phyloP scores from a whole-genome alignment of 345 rosid species.

The Sisymbrium irio region DNA sequence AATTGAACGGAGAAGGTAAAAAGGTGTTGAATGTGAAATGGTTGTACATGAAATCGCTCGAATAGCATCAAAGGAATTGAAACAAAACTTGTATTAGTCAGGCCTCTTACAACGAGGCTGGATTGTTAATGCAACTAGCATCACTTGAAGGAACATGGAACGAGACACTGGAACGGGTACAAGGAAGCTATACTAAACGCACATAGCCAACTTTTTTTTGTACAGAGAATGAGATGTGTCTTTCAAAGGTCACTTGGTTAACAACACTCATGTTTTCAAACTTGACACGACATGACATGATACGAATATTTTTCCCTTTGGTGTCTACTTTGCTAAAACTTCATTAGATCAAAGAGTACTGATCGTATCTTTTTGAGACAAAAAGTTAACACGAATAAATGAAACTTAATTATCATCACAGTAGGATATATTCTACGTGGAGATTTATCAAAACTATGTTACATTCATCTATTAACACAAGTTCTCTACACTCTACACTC shows the following conservation, averaged over 20 bases:
- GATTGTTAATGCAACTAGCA: slow-evolving; percentile 74
- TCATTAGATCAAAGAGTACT: slow-evolving; percentile 13
- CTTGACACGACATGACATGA: not conserved
- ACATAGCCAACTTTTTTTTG: slow-evolving; percentile 54
- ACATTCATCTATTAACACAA: too few species aligned
- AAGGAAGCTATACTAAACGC: slow-evolving; percentile 64
- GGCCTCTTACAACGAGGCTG: slow-evolving; percentile 69
- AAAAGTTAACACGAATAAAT: slow-evolving; percentile 10
- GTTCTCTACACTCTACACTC: too few species aligned
- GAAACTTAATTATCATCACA: slow-evolving; percentile 5
- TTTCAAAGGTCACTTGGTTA: not conserved
- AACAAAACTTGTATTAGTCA: slow-evolving; percentile 30
- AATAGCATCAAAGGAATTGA: slow-evolving; percentile 40
- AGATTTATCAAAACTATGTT: too few species aligned
- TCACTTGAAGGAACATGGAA: slow-evolving; percentile 87
- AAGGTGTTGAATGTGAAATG: slow-evolving; percentile 10
- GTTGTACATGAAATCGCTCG: slow-evolving; percentile 52
- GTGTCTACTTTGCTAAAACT: slow-evolving; percentile 1
- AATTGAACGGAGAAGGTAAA: not conserved
- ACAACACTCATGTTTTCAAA: not conserved
- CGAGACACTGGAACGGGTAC: slow-evolving; percentile 51
- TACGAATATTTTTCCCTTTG: slow-evolving; percentile 8
- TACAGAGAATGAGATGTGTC: slow-evolving; percentile 49
- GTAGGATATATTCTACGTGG: slow-evolving; percentile 12
- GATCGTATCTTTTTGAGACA: slow-evolving; percentile 27